Percentiles rank a stretch among this genome's conserved stretches.
Conservation (phyloP, 306 rosid species). For the Trifolium dubium region DNA sequence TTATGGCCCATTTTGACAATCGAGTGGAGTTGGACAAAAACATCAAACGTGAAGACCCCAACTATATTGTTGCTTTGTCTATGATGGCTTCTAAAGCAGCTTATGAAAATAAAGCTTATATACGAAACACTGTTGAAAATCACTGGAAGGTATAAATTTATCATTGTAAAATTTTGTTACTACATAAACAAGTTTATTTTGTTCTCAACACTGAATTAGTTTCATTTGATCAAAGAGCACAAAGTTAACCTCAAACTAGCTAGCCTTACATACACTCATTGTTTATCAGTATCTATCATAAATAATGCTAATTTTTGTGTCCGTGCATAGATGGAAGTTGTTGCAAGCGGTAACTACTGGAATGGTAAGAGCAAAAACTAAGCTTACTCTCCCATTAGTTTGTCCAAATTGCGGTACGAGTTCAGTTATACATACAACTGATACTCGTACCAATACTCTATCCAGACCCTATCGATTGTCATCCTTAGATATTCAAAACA, state of each 20-base stretch:
- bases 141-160: constrained; percentile 49
- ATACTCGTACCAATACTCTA: too few species aligned
- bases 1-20: constrained; percentile 46
- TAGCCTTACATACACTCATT: too few species aligned
- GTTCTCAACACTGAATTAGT: too few species aligned
- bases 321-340: constrained; percentile 54
- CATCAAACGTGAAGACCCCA: constrained; percentile 46
- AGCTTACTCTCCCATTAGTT: too few species aligned
- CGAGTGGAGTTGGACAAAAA: constrained; percentile 44
- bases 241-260: too few species aligned
- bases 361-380: constrained; percentile 53
- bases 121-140: constrained; percentile 40
- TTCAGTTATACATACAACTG: too few species aligned
- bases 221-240: too few species aligned
- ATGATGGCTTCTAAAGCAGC: constrained; percentile 65
- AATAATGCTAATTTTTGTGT: neutral
- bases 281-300: neutral
- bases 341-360: constrained; percentile 57
- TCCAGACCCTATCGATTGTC: too few species aligned
- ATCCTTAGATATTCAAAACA: neutral
- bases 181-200: too few species aligned
- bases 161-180: too few species aligned
- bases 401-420: too few species aligned
- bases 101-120: constrained; percentile 52
- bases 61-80: constrained; percentile 47